Evolutionary conservation across 2,329 filamentous ascomycete genomes (phyloP).

Genomic region (Calonectria naviculata): DNA sequence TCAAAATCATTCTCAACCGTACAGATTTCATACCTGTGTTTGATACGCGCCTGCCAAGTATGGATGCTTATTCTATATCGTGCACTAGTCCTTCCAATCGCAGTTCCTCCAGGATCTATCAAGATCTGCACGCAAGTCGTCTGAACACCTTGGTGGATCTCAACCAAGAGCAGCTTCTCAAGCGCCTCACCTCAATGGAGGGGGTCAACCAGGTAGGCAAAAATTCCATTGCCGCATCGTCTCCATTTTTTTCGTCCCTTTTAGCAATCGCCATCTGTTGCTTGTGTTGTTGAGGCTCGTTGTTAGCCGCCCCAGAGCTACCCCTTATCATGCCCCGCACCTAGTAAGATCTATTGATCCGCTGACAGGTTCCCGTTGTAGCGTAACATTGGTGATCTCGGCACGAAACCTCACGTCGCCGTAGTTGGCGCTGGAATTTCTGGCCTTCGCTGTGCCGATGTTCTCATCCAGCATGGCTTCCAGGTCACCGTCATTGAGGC

Average conservation of each 20-base stretch:
- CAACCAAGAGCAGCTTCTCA: slow-evolving; percentile 43
- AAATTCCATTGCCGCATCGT: background rate
- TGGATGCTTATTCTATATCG: slow-evolving; percentile 66
- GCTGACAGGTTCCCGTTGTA: slow-evolving; percentile 37
- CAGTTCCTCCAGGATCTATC: slow-evolving; percentile 60
- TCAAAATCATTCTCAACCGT: background rate
- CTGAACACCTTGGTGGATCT: slow-evolving; percentile 48
- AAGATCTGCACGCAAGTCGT: slow-evolving; percentile 58
- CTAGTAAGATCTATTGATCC: slow-evolving; percentile 33
- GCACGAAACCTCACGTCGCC: slow-evolving; percentile 64
- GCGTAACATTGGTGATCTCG: slow-evolving; percentile 28
- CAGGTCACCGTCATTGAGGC: slow-evolving; percentile 78
- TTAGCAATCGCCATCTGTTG: background rate
- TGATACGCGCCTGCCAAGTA: slow-evolving; percentile 34
- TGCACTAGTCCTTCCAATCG: slow-evolving; percentile 56
- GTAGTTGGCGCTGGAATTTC: slow-evolving; percentile 79
- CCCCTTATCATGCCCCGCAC: slow-evolving; percentile 16
- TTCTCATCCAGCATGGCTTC: slow-evolving; percentile 73
- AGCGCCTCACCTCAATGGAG: slow-evolving; percentile 44
- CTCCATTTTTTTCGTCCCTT: background rate
- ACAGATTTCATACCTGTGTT: slow-evolving; percentile 6
- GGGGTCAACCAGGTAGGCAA: slow-evolving; percentile 50
- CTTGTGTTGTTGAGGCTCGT: background rate
- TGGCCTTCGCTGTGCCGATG: slow-evolving; percentile 76
- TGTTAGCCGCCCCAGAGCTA: background rate